Percentiles rank a stretch among this genome's conserved stretches.
Conservation (phyloP, 2,329 filamentous ascomycete species). For the Cladosporium colombiae region DNA sequence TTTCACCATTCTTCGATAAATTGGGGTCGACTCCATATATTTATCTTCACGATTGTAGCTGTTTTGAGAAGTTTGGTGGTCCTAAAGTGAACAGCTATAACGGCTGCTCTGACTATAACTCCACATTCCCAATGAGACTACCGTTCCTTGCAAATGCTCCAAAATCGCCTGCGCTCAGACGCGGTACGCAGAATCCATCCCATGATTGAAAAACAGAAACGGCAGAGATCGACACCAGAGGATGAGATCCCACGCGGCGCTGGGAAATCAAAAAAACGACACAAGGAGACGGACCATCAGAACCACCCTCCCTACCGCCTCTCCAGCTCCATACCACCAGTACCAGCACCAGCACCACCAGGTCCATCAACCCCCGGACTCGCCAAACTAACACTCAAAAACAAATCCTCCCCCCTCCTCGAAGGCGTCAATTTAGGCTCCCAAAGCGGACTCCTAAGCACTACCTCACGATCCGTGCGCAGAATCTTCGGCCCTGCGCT, state of each 20-base stretch:
- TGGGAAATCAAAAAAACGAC: not conserved
- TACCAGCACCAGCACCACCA: not conserved
- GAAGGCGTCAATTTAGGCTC: constrained; percentile 67
- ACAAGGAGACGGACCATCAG: not conserved
- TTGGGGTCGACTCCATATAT: no score
- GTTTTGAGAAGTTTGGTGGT: no score
- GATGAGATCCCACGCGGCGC: no score
- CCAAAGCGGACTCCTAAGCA: constrained; percentile 54
- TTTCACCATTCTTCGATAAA: no score
- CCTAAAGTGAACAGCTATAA: no score
- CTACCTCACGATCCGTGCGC: constrained; percentile 18
- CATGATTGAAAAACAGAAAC: not conserved
- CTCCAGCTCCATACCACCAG: not conserved
- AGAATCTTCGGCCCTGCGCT: constrained; percentile 21
- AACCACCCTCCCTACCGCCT: not conserved
- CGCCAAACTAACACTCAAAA: constrained; percentile 43
- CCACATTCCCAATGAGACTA: no score
- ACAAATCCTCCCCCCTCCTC: constrained; percentile 65
- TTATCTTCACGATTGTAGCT: no score
- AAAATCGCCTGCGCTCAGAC: not conserved
- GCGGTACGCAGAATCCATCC: not conserved
- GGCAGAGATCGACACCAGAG: not conserved
- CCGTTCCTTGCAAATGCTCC: not conserved
- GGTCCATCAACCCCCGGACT: constrained; percentile 24
- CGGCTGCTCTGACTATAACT: no score